These are phyloP conservation scores for Mycena rebaudengoi DNA, from an alignment of 768 basidiomycete genomes.

Conservation along the genomic window DNA sequence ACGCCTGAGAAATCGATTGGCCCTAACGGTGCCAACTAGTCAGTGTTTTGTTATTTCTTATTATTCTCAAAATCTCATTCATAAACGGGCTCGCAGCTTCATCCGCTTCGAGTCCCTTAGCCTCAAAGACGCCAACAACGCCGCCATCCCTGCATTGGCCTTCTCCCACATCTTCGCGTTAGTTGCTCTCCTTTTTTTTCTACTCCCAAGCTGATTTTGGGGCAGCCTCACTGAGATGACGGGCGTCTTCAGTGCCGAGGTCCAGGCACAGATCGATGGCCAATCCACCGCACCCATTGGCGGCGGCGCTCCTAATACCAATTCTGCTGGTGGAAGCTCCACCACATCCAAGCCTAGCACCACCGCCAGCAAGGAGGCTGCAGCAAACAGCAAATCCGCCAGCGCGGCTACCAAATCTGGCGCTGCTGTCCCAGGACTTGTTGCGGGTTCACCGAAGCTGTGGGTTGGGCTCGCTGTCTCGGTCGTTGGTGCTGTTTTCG, in stretches of 20 bases:
- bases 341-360: conserved; percentile 19
- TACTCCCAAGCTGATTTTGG: not conserved
- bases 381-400: conserved; percentile 27
- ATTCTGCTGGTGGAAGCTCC: conserved; percentile 28
- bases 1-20: conserved; percentile 62
- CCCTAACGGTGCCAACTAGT: conserved; percentile 66
- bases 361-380: conserved; percentile 27
- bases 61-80: conserved; percentile 7
- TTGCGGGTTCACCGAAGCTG: conserved; percentile 1
- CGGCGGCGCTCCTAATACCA: conserved; percentile 36
- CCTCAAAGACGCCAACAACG: conserved; percentile 58
- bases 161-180: conserved; percentile 86
- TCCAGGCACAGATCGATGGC: conserved; percentile 68
- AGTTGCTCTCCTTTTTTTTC: conserved; percentile 31
- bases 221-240: conserved; percentile 73
- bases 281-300: conserved; percentile 66
- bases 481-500: conserved; percentile 45
- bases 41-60: conserved; percentile 27
- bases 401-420: conserved; percentile 23
- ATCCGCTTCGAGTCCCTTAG: conserved; percentile 73
- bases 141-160: conserved; percentile 67
- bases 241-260: conserved; percentile 67
- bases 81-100: too few relatives aligned
- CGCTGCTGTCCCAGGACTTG: conserved; percentile 30
- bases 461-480: conserved; percentile 26